These are phyloP conservation scores for Leucosporidium creatinivorum DNA, from an alignment of 768 basidiomycete genomes.

Conservation along the genomic window DNA sequence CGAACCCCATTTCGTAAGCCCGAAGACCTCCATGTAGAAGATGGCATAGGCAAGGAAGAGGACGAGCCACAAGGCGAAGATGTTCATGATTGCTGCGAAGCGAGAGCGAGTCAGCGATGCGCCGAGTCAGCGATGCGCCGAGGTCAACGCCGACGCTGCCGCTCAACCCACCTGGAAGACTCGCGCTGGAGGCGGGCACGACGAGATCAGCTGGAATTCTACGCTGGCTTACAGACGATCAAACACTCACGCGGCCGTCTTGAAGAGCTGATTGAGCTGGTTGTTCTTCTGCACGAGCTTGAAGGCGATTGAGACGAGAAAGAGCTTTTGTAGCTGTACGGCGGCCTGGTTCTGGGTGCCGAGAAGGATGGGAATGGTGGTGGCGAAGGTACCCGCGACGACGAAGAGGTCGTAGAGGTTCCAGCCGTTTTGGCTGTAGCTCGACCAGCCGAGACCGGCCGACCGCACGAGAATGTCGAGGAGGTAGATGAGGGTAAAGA, in stretches of 20 bases:
- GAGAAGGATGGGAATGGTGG: constrained; percentile 64
- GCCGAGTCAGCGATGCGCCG: constrained; percentile 63
- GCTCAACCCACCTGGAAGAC: background rate
- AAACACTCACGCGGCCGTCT: constrained; percentile 74
- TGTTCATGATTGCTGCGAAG: constrained; percentile 58
- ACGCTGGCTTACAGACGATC: background rate
- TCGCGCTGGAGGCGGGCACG: background rate
- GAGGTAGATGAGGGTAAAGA: constrained; percentile 62
- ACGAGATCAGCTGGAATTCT: constrained; percentile 5
- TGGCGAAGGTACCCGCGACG: constrained; percentile 70
- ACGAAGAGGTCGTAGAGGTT: constrained; percentile 76
- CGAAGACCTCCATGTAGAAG: constrained; percentile 81
- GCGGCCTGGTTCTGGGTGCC: constrained; percentile 47
- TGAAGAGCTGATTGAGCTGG: constrained; percentile 88
- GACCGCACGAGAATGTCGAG: constrained; percentile 71
- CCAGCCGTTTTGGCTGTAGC: constrained; percentile 87
- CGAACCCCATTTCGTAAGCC: constrained; percentile 74
- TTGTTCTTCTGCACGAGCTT: constrained; percentile 86
- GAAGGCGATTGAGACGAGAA: constrained; percentile 80
- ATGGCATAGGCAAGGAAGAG: constrained; percentile 88
- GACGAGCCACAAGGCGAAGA: constrained; percentile 80
- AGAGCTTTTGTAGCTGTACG: constrained; percentile 62
- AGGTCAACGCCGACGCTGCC: too few relatives aligned
- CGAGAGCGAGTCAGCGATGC: too few relatives aligned
- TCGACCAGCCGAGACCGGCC: constrained; percentile 72